Base-by-base conservation (phyloP, 345 rosid species). In the Tarenaya hassleriana region DNA sequence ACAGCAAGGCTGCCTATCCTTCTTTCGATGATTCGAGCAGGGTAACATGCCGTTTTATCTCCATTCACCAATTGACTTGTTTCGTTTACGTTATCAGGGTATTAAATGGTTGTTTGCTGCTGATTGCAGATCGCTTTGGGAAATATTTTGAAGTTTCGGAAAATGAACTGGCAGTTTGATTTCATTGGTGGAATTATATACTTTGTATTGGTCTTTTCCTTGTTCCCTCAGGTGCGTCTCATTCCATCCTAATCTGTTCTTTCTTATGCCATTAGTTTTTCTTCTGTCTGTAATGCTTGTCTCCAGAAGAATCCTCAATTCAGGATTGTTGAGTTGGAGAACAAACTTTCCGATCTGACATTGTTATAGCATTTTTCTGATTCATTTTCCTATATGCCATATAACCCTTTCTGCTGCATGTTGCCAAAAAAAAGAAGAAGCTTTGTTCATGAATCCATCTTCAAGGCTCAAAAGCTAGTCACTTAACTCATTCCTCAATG, bases 91-190 rank as follows among this genome's bases (percentile, higher is more conserved):
- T 40, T n/a, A n/a, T 58, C 15, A 24, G n/a, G 17, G 54, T 10
- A 7, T 16, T 7, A 27, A 24, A 44, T 55, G 56, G 53, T 53
- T 27, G n/a, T 21, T 63, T 64, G 44, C 63, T 24, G 40, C 32
- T 62, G 64, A 39, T 33, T 58, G 72, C 86, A 92, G 98, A 92
- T 88, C 72, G 98, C 98, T 50, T 51, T 92, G 77, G 98, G 98
- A 70, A 92, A 92, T 72, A 92, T 92, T 72, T 74, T 92, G 83
- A 92, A 92, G 79, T 92, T 92, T 50, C 83, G 97, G 59, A 92
- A 88, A 80, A 92, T 83, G 80, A 92, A 92, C 66, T 92, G 97
- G 98, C 98, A 92, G 39, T 92, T 92, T 56, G 98, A 92, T 78
- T 77, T 88, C 60, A 92, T 92, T 45, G 98, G 98, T 59, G 98